Base-by-base conservation (phyloP, 2,329 filamentous ascomycete species). In the Cercospora brassicicola region DNA sequence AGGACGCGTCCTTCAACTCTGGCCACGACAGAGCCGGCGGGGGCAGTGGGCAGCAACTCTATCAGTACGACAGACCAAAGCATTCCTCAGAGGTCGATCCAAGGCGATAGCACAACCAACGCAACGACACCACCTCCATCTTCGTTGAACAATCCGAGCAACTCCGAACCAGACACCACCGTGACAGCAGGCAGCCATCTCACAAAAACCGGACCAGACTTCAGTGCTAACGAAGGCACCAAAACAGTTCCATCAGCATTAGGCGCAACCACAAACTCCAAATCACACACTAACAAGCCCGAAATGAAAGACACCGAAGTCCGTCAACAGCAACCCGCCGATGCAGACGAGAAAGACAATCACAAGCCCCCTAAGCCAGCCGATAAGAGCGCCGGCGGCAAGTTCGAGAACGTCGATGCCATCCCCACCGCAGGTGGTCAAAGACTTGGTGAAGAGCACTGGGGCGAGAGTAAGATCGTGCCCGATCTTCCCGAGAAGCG, bases 401-500 rank as follows among this genome's bases (percentile, higher is more conserved):
- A 64, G 30, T 59, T 67, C 26, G 73, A 76, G 67, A 78, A 78
- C 71, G 55, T 53, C 4, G 66, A 69, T 45, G 69, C 76, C 55
- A 78, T 78, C 60, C 77, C 77, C 5, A 75, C 73, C 10, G 77
- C 77, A 30, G 77, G 77, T 13, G 77, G 76, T 30, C 69, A 77
- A 67, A 70, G 69, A 53, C 64, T 78, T 2, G 77, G 77, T 48
- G 68, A 74, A 65, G 74, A 76, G 69, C 75, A 77, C 68, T 77
- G 76, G 76, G 77, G 77, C 57, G 76, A 78, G 74, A 78, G 76
- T 72, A 68, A 76, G 62, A 73, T 75, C 15, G 72, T 78, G 13
- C 76, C 77, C 10, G 77, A 77, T 15, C 68, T 71, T 48, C 76
- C 76, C 26, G 36, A 62, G 45, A 56, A 69, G 23, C 56, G 63